Evolutionary conservation across 2,329 filamentous ascomycete species (phyloP), one percentile per base, ranked within the genome.

Genomic region (Aspergillus neotritici): DNA sequence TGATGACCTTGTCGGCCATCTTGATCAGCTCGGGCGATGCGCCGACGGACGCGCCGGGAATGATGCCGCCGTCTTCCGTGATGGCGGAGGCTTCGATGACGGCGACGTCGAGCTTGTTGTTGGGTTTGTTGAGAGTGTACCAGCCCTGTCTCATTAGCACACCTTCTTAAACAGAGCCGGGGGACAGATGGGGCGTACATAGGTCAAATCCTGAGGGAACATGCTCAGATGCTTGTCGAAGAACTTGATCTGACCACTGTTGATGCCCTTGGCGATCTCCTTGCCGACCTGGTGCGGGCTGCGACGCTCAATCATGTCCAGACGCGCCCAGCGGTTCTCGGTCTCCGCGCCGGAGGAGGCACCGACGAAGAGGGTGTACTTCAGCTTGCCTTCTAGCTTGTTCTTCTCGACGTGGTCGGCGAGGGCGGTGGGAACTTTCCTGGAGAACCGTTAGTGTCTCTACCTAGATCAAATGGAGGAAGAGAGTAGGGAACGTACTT

Each of bases 161-260:
- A 9, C 7, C 21, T 2, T 25, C 7, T 25, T 5, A 4, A 2
- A 25, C 2, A 25, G 14, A 41, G 13, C 15, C 34, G 25, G 35
- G 6, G 14, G 28, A 32, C 12, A 58, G 2, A 9, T 4, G 7
- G 21, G 3, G 7, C 65, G 49, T 69, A 82, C 79, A 64, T 93
- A 93, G 65, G 91, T 84, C 52, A 94, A 73, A 63, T 94, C 88
- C 31, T 83, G 78, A 4, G 88, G 88, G 65, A 94, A 94, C 88
- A 94, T 94, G 68, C 84, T 89, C 62, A 94, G 66, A 71, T 94
- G 88, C 73, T 94, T 94, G 66, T 94, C 88, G 63, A 94, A 94
- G 69, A 94, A 94, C 50, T 91, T 82, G 70, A 94, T 94, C 54
- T 84, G 77, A 34, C 88, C 88, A 56, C 84, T 82, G 66, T 94